These are phyloP conservation scores for Termitomyces sp. DNA, from an alignment of 768 basidiomycete species.

Conservation along the genomic window DNA sequence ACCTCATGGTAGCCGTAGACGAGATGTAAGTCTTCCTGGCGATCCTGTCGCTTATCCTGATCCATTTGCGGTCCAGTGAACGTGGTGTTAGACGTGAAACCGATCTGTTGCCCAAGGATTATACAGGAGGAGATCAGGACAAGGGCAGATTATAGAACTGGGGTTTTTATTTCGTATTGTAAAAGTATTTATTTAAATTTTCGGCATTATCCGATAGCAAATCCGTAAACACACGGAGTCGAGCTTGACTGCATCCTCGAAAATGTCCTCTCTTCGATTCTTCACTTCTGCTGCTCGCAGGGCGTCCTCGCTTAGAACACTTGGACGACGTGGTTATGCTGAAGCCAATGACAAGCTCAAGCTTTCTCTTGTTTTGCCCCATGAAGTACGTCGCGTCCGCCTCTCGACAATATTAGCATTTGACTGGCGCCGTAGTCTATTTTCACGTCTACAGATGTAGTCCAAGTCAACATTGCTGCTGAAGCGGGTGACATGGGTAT, in stretches of 20 bases:
- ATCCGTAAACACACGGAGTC: conserved; percentile 38
- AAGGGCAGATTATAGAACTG: conserved; percentile 31
- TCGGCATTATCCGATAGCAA: conserved; percentile 18
- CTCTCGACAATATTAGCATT: background rate
- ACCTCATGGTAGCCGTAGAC: conserved; percentile 83
- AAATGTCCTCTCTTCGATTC: conserved; percentile 76
- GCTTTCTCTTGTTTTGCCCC: conserved; percentile 90
- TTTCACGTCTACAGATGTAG: conserved; percentile 85
- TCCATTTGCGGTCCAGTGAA: conserved; percentile 38
- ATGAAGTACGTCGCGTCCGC: conserved; percentile 58
- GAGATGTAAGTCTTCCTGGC: conserved; percentile 67
- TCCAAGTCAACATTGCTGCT: conserved; percentile 93
- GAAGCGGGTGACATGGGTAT: conserved; percentile 99
- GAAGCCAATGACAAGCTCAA: conserved; percentile 88
- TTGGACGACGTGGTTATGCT: conserved; percentile 82
- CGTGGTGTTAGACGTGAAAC: conserved; percentile 57
- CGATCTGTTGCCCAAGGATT: conserved; percentile 58
- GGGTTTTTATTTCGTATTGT: background rate
- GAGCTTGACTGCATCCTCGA: conserved; percentile 20
- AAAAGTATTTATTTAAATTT: conserved; percentile 2
- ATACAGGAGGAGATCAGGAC: conserved; percentile 42
- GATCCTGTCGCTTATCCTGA: background rate
- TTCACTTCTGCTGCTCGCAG: conserved; percentile 59
- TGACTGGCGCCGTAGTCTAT: conserved; percentile 54
- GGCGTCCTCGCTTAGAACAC: conserved; percentile 39